Evolutionary conservation across 805 yeast genomes (phyloP).

Genomic region (Metschnikowia cubensis): DNA sequence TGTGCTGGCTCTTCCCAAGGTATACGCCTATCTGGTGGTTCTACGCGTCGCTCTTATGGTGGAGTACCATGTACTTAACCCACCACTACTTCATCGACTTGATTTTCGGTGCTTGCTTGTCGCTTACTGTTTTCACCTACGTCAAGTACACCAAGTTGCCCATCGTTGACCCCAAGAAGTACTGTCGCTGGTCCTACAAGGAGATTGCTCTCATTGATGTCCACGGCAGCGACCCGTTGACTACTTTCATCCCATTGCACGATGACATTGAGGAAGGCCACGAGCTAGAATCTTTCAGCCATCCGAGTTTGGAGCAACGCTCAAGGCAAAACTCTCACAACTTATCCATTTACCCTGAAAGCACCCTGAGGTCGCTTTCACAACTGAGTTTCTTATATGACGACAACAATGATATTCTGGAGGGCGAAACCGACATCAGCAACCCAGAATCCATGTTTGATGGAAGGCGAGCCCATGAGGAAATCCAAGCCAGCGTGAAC

Average conservation of each 20-base stretch:
- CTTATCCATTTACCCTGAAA: neutral
- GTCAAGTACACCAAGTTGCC: slow-evolving; percentile 72
- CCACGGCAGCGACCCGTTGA: slow-evolving; percentile 31
- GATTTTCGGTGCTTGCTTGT: slow-evolving; percentile 87
- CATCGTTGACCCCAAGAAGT: slow-evolving; percentile 43
- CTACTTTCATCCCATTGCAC: slow-evolving; percentile 13
- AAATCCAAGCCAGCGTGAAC: slow-evolving; percentile 25
- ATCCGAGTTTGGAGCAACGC: slow-evolving; percentile 10
- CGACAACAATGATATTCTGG: slow-evolving; percentile 8
- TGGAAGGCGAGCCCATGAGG: slow-evolving; percentile 21
- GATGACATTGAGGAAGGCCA: slow-evolving; percentile 9
- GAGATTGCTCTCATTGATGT: slow-evolving; percentile 27
- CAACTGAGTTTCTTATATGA: slow-evolving; percentile 5
- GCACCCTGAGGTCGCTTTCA: slow-evolving; percentile 2
- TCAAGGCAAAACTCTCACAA: slow-evolving; percentile 1
- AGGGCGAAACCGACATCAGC: slow-evolving; percentile 31
- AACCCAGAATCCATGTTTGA: slow-evolving; percentile 41
- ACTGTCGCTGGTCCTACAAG: slow-evolving; percentile 69
- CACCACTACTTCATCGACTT: slow-evolving; percentile 95
- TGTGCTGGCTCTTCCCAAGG: slow-evolving; percentile 77
- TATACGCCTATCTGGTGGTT: slow-evolving; percentile 59
- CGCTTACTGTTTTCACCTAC: slow-evolving; percentile 64
- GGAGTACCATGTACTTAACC: slow-evolving; percentile 96
- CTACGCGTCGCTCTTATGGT: slow-evolving; percentile 95
- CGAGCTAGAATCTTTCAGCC: slow-evolving; percentile 7